Evolutionary conservation across 2,329 filamentous ascomycete genomes (phyloP).

Genomic region (Exophiala sp.): DNA sequence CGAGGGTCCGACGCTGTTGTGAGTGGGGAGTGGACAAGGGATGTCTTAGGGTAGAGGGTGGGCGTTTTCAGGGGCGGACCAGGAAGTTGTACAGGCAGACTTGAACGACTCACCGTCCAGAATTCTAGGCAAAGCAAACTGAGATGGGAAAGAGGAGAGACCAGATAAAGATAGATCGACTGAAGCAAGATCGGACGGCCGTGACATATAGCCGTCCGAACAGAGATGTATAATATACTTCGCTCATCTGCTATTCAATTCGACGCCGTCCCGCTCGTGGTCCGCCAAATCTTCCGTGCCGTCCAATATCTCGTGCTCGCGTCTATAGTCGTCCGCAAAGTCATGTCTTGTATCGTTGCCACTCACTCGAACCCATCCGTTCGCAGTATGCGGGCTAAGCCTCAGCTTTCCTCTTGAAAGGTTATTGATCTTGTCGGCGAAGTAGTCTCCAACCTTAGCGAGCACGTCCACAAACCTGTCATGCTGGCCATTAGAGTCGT

Average conservation of each 20-base stretch:
- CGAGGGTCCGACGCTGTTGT: background rate
- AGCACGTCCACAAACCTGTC: conserved; percentile 42
- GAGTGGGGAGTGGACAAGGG: no score
- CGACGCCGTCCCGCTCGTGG: conserved; percentile 20
- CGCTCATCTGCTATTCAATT: conserved; percentile 22
- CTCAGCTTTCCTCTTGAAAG: conserved; percentile 57
- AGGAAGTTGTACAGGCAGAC: background rate
- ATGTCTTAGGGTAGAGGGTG: no score
- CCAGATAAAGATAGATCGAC: background rate
- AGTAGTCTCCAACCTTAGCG: conserved; percentile 48
- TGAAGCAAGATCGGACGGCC: background rate
- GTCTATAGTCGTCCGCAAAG: conserved; percentile 28
- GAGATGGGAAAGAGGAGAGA: background rate
- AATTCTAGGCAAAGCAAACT: background rate
- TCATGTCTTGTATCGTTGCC: conserved; percentile 14
- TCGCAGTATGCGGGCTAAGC: conserved; percentile 34
- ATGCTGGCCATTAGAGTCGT: conserved; percentile 53
- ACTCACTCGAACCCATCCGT: conserved; percentile 23
- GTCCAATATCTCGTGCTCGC: conserved; percentile 29
- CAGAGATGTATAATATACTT: background rate
- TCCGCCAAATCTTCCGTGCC: conserved; percentile 28
- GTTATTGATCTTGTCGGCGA: conserved; percentile 54
- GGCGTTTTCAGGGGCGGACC: background rate
- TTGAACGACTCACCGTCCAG: background rate
- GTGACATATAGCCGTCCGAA: background rate